phyloP scores from a whole-genome alignment of 768 basidiomycete genomes.

The Pleurotus giganteus region DNA sequence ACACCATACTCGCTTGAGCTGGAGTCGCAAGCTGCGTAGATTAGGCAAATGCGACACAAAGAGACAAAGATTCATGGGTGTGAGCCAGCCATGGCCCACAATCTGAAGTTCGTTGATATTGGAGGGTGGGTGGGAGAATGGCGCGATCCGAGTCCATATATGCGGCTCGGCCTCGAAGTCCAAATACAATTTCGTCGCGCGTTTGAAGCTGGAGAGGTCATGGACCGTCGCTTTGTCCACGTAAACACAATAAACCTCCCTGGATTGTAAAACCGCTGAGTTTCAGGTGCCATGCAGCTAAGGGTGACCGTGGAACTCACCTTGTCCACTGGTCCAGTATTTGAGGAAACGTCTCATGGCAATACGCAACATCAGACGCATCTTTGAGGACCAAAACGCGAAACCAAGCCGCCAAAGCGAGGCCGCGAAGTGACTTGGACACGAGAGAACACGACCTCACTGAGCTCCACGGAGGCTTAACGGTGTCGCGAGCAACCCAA shows the following conservation, averaged over 20 bases:
- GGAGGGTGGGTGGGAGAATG: neutral
- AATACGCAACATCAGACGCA: constrained; percentile 1
- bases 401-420: constrained; percentile 9
- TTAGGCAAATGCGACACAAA: neutral
- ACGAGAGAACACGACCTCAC: neutral
- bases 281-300: neutral
- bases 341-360: neutral
- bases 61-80: constrained; percentile 1
- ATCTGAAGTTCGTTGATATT: constrained; percentile 1
- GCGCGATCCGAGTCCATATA: neutral
- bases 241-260: neutral
- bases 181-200: neutral
- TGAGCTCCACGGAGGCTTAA: neutral
- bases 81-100: neutral
- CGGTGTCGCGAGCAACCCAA: constrained; percentile 1
- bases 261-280: neutral
- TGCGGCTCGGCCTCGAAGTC: constrained; percentile 4
- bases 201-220: constrained; percentile 1
- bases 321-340: constrained; percentile 1
- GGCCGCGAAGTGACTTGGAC: neutral
- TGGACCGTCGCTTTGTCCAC: constrained; percentile 1
- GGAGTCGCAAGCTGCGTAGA: neutral
- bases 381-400: constrained; percentile 4
- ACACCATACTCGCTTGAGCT: constrained; percentile 7
- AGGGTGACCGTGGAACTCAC: neutral